A percentile compares a stretch with the other conserved stretches of the same genome.
phyloP scores from a whole-genome alignment of 768 basidiomycete species.

The Mycena polygramma region DNA sequence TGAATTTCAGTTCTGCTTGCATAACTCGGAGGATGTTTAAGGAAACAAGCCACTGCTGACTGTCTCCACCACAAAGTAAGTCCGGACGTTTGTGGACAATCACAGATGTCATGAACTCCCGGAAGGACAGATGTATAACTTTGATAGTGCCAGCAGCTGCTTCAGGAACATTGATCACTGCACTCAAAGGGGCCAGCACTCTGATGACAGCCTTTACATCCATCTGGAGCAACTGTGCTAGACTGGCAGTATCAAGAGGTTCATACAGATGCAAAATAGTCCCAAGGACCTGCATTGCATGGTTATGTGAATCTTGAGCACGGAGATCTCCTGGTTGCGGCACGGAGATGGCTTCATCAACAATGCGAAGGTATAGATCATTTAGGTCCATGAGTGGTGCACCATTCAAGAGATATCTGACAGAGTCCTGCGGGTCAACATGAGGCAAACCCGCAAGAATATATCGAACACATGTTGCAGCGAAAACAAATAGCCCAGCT shows the following conservation, averaged over 20 bases:
- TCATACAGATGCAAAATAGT: background rate
- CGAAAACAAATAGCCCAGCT: constrained; percentile 17
- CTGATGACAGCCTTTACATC: background rate
- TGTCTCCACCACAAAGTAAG: background rate
- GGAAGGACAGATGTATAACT: background rate
- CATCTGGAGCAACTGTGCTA: background rate
- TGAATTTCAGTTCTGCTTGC: background rate
- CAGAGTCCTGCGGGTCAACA: background rate
- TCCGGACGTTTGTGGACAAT: background rate
- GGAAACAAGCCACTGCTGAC: background rate
- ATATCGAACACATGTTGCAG: constrained; percentile 17
- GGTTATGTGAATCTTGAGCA: background rate
- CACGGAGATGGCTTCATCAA: background rate
- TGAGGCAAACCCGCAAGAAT: background rate
- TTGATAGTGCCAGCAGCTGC: too few species aligned
- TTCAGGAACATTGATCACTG: background rate
- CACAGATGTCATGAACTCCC: background rate
- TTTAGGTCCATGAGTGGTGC: background rate
- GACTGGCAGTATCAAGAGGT: background rate
- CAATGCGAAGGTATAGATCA: constrained; percentile 4
- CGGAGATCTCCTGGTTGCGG: background rate
- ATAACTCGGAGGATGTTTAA: background rate
- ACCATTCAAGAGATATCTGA: background rate
- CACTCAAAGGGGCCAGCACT: background rate
- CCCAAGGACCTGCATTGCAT: background rate